Evolutionary conservation across 345 rosid genomes (phyloP).

Genomic region (Populus davidiana): DNA sequence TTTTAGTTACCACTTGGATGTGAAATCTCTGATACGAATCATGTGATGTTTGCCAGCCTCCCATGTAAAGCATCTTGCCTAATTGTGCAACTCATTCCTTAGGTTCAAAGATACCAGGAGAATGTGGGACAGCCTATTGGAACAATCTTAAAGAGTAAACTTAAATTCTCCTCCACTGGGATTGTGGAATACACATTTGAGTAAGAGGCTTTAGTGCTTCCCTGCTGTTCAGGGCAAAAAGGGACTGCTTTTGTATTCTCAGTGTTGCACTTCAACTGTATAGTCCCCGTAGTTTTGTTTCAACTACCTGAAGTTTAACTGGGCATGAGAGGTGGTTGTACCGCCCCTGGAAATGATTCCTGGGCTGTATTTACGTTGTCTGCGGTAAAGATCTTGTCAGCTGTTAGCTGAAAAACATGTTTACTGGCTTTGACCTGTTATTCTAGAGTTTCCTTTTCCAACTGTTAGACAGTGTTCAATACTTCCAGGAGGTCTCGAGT

Average conservation of each 20-base stretch:
- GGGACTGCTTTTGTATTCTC: slow-evolving; percentile 6
- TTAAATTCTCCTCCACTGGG: background rate
- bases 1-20: slow-evolving; percentile 10
- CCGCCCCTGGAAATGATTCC: slow-evolving; percentile 1
- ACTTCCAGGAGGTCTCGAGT: too few relatives aligned
- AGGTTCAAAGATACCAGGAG: background rate
- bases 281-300: background rate
- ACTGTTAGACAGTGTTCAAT: too few relatives aligned
- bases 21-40: background rate
- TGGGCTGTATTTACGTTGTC: background rate
- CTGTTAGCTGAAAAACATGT: slow-evolving; percentile 6
- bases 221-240: background rate
- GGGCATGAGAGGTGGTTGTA: slow-evolving; percentile 28
- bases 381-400: background rate
- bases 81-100: slow-evolving; percentile 38
- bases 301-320: slow-evolving; percentile 17
- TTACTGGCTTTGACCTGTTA: too few relatives aligned
- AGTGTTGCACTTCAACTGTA: too few relatives aligned
- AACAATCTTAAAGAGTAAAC: slow-evolving; percentile 7
- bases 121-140: background rate
- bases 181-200: slow-evolving; percentile 55
- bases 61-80: slow-evolving; percentile 38
- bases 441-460: too few relatives aligned
- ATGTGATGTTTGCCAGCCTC: slow-evolving; percentile 11
- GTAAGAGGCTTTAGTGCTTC: slow-evolving; percentile 41